These are phyloP conservation scores for Amaranthus cruentus DNA, from an alignment of 148 eudicot genomes.

Conservation along the genomic window DNA sequence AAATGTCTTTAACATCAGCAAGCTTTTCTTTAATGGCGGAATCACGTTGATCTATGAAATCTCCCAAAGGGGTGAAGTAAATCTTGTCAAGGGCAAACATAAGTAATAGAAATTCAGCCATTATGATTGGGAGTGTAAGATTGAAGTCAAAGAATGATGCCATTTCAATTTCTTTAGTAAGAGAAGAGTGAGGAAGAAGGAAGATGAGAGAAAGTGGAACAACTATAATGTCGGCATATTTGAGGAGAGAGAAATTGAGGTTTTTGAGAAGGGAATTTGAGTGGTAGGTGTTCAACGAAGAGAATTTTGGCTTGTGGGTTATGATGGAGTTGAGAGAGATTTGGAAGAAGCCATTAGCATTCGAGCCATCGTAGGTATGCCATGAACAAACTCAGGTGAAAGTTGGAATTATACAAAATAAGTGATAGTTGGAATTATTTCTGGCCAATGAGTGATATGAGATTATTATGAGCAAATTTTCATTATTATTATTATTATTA, in stretches of 20 bases:
- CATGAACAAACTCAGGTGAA: too few relatives aligned
- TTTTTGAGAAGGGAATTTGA: slow-evolving; percentile 24
- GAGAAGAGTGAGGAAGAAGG: slow-evolving; percentile 57
- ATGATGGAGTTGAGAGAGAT: slow-evolving; percentile 9
- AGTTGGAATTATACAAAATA: too few relatives aligned
- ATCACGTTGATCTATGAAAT: slow-evolving; percentile 78
- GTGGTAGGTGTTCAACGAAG: slow-evolving; percentile 4
- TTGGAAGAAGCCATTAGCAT: slow-evolving; percentile 19
- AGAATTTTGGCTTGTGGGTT: slow-evolving; percentile 31
- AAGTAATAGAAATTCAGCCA: slow-evolving; percentile 65
- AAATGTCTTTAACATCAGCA: slow-evolving; percentile 65
- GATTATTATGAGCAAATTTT: too few relatives aligned
- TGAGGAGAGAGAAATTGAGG: slow-evolving; percentile 25
- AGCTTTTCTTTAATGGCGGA: slow-evolving; percentile 54
- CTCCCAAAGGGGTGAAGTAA: slow-evolving; percentile 70
- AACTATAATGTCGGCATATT: slow-evolving; percentile 31
- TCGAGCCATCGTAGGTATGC: slow-evolving; percentile 38
- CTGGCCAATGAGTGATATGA: too few relatives aligned
- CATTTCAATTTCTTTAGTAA: slow-evolving; percentile 79
- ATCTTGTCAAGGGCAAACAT: slow-evolving; percentile 89
- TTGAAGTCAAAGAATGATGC: slow-evolving; percentile 88
- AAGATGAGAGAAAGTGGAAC: slow-evolving; percentile 32
- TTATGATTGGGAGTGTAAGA: slow-evolving; percentile 80
- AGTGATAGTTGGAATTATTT: too few relatives aligned
- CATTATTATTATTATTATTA: too few relatives aligned